Evolutionary conservation across 2,329 filamentous ascomycete genomes (phyloP), one percentile per base, ranked within the genome.

Genomic region (Tolypocladium pustulatum): DNA sequence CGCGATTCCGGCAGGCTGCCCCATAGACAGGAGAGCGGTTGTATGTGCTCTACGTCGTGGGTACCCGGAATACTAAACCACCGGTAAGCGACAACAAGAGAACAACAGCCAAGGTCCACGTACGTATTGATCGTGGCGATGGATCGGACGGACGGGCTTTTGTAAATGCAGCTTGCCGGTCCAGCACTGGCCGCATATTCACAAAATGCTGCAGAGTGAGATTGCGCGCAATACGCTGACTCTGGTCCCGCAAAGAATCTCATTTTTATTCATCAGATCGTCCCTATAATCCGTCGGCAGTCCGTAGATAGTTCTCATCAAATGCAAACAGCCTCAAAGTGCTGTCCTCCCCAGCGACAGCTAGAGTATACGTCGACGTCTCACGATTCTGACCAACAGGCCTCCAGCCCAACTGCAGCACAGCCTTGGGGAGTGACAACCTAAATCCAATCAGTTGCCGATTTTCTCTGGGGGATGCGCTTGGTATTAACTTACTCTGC

Each of bases 401-500:
- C 61, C 84, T 80, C 89, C 89, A 92, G 9, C 85, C 78, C 40
- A 92, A 74, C 68, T 88, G 85, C 30, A 84, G 79, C 27, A 90
- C 80, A 2, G 86, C 73, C 67, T 82, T 88, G 30, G 86, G 85
- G 1, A 88, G 80, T 54, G 61, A 65, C 43, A 70, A 62, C 38
- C 72, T 73, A 58, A 13, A 54, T 20, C 5, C 4, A 32, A 59
- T 70, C 52, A 68, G 65, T 15, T 52, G 15, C n/a, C 17, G 15
- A 9, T 1, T 9, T n/a, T 5, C 17, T 25, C 15, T 25, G 2
- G 0, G 22, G 10, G 13, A 20, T 12, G 13, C 6, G 20, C 12
- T n/a, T 37, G 25, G 12, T 9, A 27, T 6, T 1, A n/a, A 71
- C 77, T 69, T 72, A 80, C 76, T 76, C 71, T 27, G 70, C 62